Percentiles rank a stretch among this genome's conserved stretches.
phyloP scores from a whole-genome alignment of 139 green algal species.

The Spirogloea muscicola region DNA sequence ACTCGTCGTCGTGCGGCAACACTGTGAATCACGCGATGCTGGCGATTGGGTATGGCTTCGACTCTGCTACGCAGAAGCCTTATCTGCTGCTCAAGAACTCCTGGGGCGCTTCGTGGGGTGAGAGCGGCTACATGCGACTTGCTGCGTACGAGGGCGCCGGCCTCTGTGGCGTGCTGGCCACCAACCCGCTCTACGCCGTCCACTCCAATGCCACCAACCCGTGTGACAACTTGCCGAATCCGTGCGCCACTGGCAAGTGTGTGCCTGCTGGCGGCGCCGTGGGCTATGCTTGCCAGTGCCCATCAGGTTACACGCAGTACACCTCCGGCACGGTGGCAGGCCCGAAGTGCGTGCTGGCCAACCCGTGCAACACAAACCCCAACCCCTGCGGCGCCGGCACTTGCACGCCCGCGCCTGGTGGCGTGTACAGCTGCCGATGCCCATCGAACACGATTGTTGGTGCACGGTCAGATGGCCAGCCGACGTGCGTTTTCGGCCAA shows the following conservation, averaged over 20 bases:
- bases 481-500: conserved; percentile 21
- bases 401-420: not conserved
- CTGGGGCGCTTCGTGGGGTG: conserved; percentile 81
- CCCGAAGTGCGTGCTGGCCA: conserved; percentile 26
- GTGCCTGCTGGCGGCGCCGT: not conserved
- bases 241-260: conserved; percentile 16
- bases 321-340: not conserved
- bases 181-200: too few species aligned
- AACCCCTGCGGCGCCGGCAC: conserved; percentile 22
- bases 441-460: conserved; percentile 9
- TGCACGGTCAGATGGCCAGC: conserved; percentile 1
- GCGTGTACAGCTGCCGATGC: not conserved
- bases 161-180: conserved; percentile 87
- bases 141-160: conserved; percentile 51
- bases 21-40: conserved; percentile 31
- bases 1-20: not conserved
- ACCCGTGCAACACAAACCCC: conserved; percentile 5
- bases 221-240: conserved; percentile 6
- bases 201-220: too few species aligned
- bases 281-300: conserved; percentile 5
- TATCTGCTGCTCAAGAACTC: conserved; percentile 96
- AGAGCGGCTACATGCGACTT: conserved; percentile 85
- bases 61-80: conserved; percentile 64
- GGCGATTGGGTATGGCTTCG: conserved; percentile 58
- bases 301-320: conserved; percentile 3